Evolutionary conservation across 73 alveolate genomes (phyloP).

Genomic region (Symbiodinium natans): DNA sequence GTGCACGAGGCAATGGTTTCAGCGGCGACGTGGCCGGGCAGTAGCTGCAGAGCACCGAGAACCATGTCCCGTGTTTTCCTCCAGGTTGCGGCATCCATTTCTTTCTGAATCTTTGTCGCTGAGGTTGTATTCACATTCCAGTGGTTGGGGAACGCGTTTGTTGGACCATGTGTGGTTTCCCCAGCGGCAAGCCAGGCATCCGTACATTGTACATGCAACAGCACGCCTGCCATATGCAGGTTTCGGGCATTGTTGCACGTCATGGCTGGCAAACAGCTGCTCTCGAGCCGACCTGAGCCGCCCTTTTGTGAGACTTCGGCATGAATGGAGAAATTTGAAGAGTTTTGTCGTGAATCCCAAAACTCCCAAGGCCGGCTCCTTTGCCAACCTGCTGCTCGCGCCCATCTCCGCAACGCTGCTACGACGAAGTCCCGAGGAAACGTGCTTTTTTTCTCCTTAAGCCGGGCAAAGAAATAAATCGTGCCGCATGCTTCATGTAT

Average conservation of each 20-base stretch:
- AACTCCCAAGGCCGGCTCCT: slow-evolving; percentile 12
- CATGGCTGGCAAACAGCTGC: slow-evolving; percentile 79
- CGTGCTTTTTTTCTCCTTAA: too few species aligned
- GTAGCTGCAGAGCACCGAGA: slow-evolving; percentile 24
- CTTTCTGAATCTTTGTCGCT: too few species aligned
- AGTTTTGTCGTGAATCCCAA: too few species aligned
- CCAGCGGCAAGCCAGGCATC: too few species aligned
- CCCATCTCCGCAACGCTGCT: slow-evolving; percentile 45
- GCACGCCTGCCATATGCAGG: neutral
- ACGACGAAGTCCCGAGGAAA: slow-evolving; percentile 50
- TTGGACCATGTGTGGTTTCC: neutral
- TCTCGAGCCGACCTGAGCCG: neutral
- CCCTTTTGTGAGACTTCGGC: too few species aligned
- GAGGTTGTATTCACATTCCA: slow-evolving; percentile 41
- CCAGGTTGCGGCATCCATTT: too few species aligned
- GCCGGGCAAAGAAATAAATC: too few species aligned
- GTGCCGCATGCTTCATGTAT: too few species aligned
- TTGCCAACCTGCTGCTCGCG: slow-evolving; percentile 26
- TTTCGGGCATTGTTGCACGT: neutral
- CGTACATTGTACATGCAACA: too few species aligned
- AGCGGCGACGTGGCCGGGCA: slow-evolving; percentile 78
- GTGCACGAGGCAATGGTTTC: slow-evolving; percentile 59
- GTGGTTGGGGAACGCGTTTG: slow-evolving; percentile 62
- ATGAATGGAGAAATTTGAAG: too few species aligned
- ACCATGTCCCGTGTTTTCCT: too few species aligned